These are phyloP conservation scores for Amesomyces nigricolor DNA, from an alignment of 2,329 filamentous ascomycete species.

Conservation along the genomic window DNA sequence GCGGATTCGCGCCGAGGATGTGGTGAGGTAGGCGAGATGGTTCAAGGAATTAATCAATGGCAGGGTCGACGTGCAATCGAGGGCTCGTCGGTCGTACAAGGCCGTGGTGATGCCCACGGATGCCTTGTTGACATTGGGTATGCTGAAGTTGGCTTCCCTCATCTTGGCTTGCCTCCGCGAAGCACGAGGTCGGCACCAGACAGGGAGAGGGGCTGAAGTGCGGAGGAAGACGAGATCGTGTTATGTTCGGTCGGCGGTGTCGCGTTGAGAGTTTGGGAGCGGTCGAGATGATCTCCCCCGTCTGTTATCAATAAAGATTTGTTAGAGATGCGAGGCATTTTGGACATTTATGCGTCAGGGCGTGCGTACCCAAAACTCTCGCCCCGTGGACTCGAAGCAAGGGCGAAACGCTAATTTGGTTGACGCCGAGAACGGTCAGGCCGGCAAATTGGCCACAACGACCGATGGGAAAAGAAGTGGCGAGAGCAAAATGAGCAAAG, in stretches of 20 bases:
- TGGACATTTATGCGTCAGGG: slow-evolving; percentile 18
- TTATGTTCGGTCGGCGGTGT: slow-evolving; percentile 8
- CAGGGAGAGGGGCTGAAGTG: slow-evolving; percentile 17
- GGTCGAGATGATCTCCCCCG: slow-evolving; percentile 9
- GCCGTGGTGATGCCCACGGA: slow-evolving; percentile 93
- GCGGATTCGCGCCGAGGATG: slow-evolving; percentile 91
- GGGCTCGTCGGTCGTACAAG: slow-evolving; percentile 91
- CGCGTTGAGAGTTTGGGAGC: slow-evolving; percentile 6
- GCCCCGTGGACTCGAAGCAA: slow-evolving; percentile 6
- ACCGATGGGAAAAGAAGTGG: not conserved
- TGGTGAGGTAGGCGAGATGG: slow-evolving; percentile 96
- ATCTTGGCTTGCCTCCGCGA: slow-evolving; percentile 54
- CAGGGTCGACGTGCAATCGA: slow-evolving; percentile 96
- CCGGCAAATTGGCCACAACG: not conserved
- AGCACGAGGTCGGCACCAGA: slow-evolving; percentile 27
- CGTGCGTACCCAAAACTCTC: slow-evolving; percentile 10
- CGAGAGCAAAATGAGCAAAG: not conserved
- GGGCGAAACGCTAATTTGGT: slow-evolving; percentile 13
- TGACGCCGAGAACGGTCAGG: slow-evolving; percentile 5
- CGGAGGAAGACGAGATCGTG: not conserved
- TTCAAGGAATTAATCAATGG: slow-evolving; percentile 98
- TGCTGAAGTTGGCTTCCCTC: slow-evolving; percentile 99
- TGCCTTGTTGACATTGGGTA: slow-evolving; percentile 98
- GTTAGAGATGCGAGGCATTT: slow-evolving; percentile 22
- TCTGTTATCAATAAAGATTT: slow-evolving; percentile 2